Evolutionary conservation across 129 eudicot species (phyloP).

Genomic region (Cynara cardunculus): DNA sequence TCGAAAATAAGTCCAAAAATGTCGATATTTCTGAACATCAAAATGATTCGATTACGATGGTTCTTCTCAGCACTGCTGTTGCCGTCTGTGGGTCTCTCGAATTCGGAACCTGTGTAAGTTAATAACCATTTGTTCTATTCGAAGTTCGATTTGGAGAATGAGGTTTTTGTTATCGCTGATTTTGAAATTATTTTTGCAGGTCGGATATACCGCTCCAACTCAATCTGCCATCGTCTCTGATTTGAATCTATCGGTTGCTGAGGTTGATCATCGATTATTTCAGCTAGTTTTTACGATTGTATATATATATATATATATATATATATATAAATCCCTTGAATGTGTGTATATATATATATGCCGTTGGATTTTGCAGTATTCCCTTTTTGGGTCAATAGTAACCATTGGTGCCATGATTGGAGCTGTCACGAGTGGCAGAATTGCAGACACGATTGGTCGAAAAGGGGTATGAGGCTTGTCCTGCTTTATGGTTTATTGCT

Average conservation of each 20-base stretch:
- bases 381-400: conserved; percentile 77
- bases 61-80: conserved; percentile 65
- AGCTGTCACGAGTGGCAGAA: conserved; percentile 73
- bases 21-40: conserved; percentile 25
- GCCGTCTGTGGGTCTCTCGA: conserved; percentile 93
- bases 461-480: conserved; percentile 70
- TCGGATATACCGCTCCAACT: conserved; percentile 88
- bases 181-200: conserved; percentile 52
- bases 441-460: conserved; percentile 71
- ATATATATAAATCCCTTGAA: too few species aligned
- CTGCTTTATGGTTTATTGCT: background rate
- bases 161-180: conserved; percentile 11
- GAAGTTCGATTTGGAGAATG: background rate
- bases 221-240: conserved; percentile 74
- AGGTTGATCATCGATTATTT: conserved; percentile 34
- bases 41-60: conserved; percentile 57
- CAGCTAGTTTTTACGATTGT: too few species aligned
- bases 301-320: too few species aligned
- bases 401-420: conserved; percentile 96
- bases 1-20: conserved; percentile 25
- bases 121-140: background rate
- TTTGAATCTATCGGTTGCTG: conserved; percentile 54
- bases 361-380: conserved; percentile 40
- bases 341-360: background rate
- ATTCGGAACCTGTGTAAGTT: conserved; percentile 92